Evolutionary conservation across 345 rosid species (phyloP).

Genomic region (Citrus glauca): DNA sequence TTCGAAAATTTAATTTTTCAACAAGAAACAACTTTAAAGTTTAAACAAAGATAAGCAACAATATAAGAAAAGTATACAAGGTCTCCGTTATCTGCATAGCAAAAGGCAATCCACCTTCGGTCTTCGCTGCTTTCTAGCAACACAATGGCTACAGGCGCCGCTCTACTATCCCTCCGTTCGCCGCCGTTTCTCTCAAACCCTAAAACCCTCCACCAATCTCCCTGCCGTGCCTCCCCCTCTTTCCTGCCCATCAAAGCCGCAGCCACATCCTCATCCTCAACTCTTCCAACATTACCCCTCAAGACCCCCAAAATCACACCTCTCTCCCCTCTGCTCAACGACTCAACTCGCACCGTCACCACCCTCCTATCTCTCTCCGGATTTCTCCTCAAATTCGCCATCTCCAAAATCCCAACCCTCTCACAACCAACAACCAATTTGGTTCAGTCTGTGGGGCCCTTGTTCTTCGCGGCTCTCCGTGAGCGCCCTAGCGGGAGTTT

Average conservation of each 20-base stretch:
- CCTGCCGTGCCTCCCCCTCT: background rate
- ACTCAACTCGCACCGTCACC: slow-evolving; percentile 44
- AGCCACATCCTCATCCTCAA: background rate
- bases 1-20: too few species aligned
- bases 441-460: slow-evolving; percentile 31
- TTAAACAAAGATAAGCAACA: background rate
- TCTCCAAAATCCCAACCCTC: background rate
- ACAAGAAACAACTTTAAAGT: background rate
- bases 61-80: background rate
- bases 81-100: background rate
- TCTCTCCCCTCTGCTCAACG: slow-evolving; percentile 23
- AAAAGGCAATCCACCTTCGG: background rate
- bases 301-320: background rate
- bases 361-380: slow-evolving; percentile 23
- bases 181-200: background rate
- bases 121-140: background rate
- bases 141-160: background rate
- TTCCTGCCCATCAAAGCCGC: background rate
- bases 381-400: background rate
- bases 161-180: background rate
- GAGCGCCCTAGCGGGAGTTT: slow-evolving; percentile 51
- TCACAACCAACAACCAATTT: background rate
- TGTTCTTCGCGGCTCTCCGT: slow-evolving; percentile 64
- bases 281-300: background rate
- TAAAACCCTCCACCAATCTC: background rate